These are phyloP conservation scores for Lepiota brunneoincarnata DNA, from an alignment of 768 basidiomycete species.

Conservation along the genomic window DNA sequence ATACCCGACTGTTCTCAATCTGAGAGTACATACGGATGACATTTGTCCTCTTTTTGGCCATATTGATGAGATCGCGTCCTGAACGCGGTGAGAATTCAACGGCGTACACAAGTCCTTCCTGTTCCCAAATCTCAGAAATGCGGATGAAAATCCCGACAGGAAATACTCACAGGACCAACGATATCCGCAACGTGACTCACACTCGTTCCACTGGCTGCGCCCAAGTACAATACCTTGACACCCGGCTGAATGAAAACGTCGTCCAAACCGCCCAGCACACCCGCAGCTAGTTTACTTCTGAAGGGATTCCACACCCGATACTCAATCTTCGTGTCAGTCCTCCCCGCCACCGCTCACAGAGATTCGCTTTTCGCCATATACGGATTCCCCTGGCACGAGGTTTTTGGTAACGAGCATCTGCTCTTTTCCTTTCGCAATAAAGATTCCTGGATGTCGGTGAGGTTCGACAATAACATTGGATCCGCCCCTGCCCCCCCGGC, in stretches of 20 bases:
- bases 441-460: slow-evolving; percentile 91
- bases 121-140: slow-evolving; percentile 13
- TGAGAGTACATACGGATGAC: slow-evolving; percentile 77
- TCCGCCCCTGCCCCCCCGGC: slow-evolving; percentile 77
- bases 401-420: slow-evolving; percentile 97
- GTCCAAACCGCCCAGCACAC: slow-evolving; percentile 93
- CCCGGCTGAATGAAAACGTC: slow-evolving; percentile 91
- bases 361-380: slow-evolving; percentile 98
- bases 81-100: slow-evolving; percentile 97
- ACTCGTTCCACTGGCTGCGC: slow-evolving; percentile 96
- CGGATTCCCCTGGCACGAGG: slow-evolving; percentile 94
- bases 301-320: slow-evolving; percentile 99
- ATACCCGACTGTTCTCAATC: slow-evolving; percentile 2
- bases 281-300: slow-evolving; percentile 94
- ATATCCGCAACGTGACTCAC: slow-evolving; percentile 99
- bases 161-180: slow-evolving; percentile 80
- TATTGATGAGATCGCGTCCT: slow-evolving; percentile 96
- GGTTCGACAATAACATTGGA: slow-evolving; percentile 91
- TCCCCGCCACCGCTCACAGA: slow-evolving; percentile 67
- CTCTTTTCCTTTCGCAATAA: slow-evolving; percentile 98
- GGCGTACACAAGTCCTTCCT: slow-evolving; percentile 97
- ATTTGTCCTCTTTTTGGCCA: slow-evolving; percentile 99
- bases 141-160: slow-evolving; percentile 3
- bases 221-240: slow-evolving; percentile 94
- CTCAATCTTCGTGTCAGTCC: slow-evolving; percentile 86